Percentiles rank a stretch among this genome's conserved stretches.
phyloP scores from a whole-genome alignment of 768 basidiomycete genomes.

The Leucosporidium creatinivorum region DNA sequence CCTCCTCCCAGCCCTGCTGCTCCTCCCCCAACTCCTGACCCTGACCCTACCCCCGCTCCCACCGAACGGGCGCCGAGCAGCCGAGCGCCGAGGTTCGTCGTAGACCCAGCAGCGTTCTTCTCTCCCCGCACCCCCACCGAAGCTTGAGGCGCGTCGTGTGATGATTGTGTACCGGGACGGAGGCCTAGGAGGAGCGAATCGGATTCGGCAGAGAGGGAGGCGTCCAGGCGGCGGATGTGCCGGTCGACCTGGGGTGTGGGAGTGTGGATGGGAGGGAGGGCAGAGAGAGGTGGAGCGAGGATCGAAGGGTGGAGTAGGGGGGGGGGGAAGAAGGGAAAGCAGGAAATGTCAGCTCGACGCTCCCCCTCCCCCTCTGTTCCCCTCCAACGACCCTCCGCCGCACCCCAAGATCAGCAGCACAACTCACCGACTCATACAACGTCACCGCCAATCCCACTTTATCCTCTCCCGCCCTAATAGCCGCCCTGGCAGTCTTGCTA shows the following conservation, averaged over 20 bases:
- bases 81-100: too few species aligned
- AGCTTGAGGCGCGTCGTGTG: constrained; percentile 27
- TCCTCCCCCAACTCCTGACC: too few species aligned
- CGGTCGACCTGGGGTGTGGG: constrained; percentile 56
- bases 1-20: neutral
- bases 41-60: too few species aligned
- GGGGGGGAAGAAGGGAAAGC: neutral
- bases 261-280: too few species aligned
- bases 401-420: too few species aligned
- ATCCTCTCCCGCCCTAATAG: constrained; percentile 48
- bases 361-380: too few species aligned
- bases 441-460: constrained; percentile 68
- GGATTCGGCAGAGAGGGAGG: constrained; percentile 61
- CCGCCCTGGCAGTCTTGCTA: neutral
- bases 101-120: neutral
- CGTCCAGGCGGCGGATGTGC: constrained; percentile 68
- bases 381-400: too few species aligned
- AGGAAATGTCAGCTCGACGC: too few species aligned
- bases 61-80: too few species aligned
- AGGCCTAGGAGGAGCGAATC: constrained; percentile 52
- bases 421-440: constrained; percentile 58
- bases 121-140: constrained; percentile 3
- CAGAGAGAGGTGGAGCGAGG: neutral
- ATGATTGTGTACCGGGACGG: constrained; percentile 49
- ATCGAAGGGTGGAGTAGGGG: neutral